These are phyloP conservation scores for Fraxinus xanthoxyloides DNA, from an alignment of 305 asterid species.

Conservation along the genomic window DNA sequence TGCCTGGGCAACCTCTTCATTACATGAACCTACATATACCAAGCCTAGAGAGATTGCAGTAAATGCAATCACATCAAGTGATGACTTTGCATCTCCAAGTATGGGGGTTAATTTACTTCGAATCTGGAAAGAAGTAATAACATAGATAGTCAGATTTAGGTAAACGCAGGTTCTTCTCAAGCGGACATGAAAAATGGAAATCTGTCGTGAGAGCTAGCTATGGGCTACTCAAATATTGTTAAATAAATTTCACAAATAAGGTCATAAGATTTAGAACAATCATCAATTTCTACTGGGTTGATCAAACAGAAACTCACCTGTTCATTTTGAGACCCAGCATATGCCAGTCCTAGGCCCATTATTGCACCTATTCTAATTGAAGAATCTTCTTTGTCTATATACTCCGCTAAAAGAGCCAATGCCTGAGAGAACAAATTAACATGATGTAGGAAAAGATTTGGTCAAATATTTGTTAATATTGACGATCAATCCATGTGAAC, in stretches of 20 bases:
- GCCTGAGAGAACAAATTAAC: constrained; percentile 52
- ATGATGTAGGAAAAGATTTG: constrained; percentile 11
- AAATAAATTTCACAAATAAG: background rate
- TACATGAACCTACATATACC: constrained; percentile 91
- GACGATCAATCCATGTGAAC: background rate
- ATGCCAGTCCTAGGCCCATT: constrained; percentile 98
- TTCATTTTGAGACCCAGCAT: constrained; percentile 89
- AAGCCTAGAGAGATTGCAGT: constrained; percentile 89
- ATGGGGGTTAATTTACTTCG: constrained; percentile 62
- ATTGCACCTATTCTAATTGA: constrained; percentile 90
- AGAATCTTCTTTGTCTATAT: constrained; percentile 76
- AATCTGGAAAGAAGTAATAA: constrained; percentile 45
- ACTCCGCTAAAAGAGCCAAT: constrained; percentile 79
- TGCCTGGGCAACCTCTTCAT: constrained; percentile 93
- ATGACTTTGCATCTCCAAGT: constrained; percentile 70
- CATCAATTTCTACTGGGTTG: constrained; percentile 2
- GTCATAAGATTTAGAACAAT: background rate
- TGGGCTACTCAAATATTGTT: background rate
- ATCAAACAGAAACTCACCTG: constrained; percentile 46
- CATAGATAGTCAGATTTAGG: constrained; percentile 13
- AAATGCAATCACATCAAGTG: constrained; percentile 93
- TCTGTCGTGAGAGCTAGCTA: background rate
- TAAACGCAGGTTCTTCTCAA: constrained; percentile 7
- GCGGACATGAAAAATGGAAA: constrained; percentile 2
- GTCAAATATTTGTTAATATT: background rate